Evolutionary conservation across 1,139 yeast species (phyloP), one percentile per base, ranked within the genome.

Genomic region (Scheffersomyces stambukii): DNA sequence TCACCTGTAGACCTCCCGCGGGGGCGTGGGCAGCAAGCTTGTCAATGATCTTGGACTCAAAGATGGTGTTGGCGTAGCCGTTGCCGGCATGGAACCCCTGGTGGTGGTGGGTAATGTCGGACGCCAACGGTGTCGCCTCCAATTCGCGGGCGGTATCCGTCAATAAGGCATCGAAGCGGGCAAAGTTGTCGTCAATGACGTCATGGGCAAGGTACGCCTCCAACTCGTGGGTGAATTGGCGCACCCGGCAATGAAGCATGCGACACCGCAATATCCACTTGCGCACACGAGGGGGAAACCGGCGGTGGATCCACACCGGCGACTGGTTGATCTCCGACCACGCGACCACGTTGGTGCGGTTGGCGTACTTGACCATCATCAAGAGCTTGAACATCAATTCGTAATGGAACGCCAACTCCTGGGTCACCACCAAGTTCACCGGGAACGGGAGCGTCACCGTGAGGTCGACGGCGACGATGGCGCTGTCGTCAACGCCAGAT

Each of bases 361-460:
- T 77, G 8, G 83, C 64, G 45, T 76, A 78, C 37, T 77, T 78
- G 13, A 86, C 51, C 21, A 79, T 68, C 16, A 81, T 56, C 24
- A 84, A 63, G 41, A 84, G 79, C 40, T 96, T 75, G 45, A 84
- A 86, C 33, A 88, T 59, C 18, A 86, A 62, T 51, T 89, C 96
- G 47, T 82, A 88, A 37, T 93, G 88, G 28, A 79, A 70, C 19
- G 86, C 65, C 17, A 81, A 75, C 24, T 85, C 81, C 36, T 80
- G 74, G 15, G 83, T 77, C 3, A 88, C 58, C 1, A 91, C 65
- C 21, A 89, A 63, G 40, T 88, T 86, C 27, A 88, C 57, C 0
- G 99, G 99, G 48, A 86, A 93, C 5, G 96, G 96, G 13, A 89
- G 62, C 16, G 70, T 62, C 19, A 85, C 52, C 30, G 84, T 83